phyloP scores from a whole-genome alignment of 108 stramenopile genomes.

The Schizochytrium sp. region DNA sequence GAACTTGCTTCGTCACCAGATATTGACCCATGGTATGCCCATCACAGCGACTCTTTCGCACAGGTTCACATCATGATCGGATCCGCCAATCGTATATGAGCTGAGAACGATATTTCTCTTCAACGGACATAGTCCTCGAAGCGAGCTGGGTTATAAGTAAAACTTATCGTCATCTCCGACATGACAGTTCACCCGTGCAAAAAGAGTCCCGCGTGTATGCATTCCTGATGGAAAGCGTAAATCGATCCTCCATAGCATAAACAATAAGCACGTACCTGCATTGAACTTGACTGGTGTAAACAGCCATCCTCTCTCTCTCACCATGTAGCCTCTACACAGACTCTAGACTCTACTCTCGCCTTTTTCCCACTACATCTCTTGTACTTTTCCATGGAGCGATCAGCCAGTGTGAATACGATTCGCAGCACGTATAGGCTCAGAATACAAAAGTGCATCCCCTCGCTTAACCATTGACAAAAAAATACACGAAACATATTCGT shows the following conservation, averaged over 20 bases:
- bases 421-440: background rate
- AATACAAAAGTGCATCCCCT: background rate
- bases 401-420: background rate
- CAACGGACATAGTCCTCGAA: constrained; percentile 4
- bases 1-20: no score
- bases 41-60: no score
- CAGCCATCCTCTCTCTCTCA: no score
- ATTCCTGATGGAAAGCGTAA: background rate
- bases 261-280: no score
- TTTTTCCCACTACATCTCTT: no score
- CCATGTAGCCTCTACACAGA: no score
- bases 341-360: no score
- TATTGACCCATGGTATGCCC: no score
- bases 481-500: no score
- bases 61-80: background rate
- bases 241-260: no score
- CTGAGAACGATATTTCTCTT: constrained; percentile 10
- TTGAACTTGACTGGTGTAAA: no score
- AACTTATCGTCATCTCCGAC: constrained; percentile 4
- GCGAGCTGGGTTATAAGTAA: constrained; percentile 9
- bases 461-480: background rate
- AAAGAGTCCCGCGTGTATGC: background rate
- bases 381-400: background rate
- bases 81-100: background rate
- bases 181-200: background rate